phyloP scores from a whole-genome alignment of 2,329 filamentous ascomycete genomes.

The Xylariaceae sp. region DNA sequence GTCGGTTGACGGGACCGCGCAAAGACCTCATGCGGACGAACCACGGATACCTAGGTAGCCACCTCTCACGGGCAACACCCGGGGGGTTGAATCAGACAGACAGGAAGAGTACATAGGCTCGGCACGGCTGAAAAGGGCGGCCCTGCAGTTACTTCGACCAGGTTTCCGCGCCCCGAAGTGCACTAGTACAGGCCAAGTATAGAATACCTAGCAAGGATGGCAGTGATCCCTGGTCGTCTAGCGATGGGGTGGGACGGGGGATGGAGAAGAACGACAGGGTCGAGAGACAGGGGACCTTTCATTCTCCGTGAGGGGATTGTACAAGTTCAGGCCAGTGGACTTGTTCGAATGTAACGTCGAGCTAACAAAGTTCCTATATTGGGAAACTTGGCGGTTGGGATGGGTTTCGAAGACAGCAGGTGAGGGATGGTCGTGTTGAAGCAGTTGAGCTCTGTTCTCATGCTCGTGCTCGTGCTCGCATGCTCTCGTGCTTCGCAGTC shows the following conservation, averaged over 20 bases:
- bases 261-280: constrained; percentile 8
- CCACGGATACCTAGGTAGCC: not conserved
- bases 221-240: constrained; percentile 6
- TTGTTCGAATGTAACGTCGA: not conserved
- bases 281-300: too few species aligned
- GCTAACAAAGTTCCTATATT: not conserved
- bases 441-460: too few species aligned
- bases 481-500: too few species aligned
- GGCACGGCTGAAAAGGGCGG: constrained; percentile 21
- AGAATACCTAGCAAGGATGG: constrained; percentile 2
- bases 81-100: constrained; percentile 7
- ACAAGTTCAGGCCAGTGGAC: not conserved
- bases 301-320: not conserved
- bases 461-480: too few species aligned
- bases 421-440: too few species aligned
- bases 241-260: constrained; percentile 4
- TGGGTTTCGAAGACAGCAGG: not conserved
- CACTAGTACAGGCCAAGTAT: constrained; percentile 13
- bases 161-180: constrained; percentile 2
- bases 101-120: not conserved
- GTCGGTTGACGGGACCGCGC: constrained; percentile 3
- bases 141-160: constrained; percentile 15
- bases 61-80: constrained; percentile 1
- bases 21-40: not conserved
- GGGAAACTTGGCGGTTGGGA: not conserved